Evolutionary conservation across 345 rosid genomes (phyloP).

Genomic region (Murraya paniculata): DNA sequence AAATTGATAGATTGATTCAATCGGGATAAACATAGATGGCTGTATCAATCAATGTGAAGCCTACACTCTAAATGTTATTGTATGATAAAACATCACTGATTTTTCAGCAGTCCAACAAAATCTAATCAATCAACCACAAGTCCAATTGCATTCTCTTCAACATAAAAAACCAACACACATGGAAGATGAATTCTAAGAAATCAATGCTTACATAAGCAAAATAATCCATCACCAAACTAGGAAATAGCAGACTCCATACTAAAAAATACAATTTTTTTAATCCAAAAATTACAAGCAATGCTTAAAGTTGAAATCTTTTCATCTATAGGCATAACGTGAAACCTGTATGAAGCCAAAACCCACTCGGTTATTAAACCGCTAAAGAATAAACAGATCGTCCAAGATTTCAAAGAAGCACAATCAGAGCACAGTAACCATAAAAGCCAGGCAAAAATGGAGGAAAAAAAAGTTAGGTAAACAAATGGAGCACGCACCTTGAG

Average conservation of each 20-base stretch:
- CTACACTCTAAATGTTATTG: neutral
- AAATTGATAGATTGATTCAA: neutral
- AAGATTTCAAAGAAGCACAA: neutral
- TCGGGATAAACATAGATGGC: neutral
- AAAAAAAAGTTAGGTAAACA: neutral
- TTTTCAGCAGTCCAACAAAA: neutral
- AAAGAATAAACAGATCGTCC: slow-evolving; percentile 17
- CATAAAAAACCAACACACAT: neutral
- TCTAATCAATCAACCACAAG: neutral
- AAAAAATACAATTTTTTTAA: neutral
- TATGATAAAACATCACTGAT: neutral
- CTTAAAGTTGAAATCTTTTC: slow-evolving; percentile 3
- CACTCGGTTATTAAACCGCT: neutral
- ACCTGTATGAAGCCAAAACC: slow-evolving; percentile 9
- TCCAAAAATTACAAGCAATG: neutral
- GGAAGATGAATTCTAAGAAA: neutral
- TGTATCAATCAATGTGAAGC: neutral
- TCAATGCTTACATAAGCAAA: neutral
- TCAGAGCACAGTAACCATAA: slow-evolving; percentile 7
- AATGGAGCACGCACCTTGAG: neutral
- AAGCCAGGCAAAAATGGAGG: neutral
- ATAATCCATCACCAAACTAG: neutral
- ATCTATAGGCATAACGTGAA: neutral
- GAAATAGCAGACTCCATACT: neutral
- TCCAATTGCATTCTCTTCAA: neutral